phyloP scores from a whole-genome alignment of 768 basidiomycete species.

The Auriculariales sp. region DNA sequence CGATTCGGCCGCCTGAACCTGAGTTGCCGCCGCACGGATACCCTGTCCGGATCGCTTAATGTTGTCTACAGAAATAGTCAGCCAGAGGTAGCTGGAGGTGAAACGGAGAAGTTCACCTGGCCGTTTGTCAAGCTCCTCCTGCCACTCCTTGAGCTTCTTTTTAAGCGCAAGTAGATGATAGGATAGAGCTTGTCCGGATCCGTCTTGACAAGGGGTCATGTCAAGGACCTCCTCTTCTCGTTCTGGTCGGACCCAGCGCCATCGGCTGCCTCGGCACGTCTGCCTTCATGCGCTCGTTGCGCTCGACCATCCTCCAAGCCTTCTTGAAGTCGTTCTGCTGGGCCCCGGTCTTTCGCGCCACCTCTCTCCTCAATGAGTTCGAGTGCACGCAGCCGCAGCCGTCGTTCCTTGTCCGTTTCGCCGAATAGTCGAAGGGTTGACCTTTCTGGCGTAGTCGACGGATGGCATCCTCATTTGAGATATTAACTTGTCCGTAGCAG shows the following conservation, averaged over 20 bases:
- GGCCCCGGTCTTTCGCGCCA: slow-evolving; percentile 52
- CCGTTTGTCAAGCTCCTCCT: slow-evolving; percentile 83
- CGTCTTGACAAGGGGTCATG: slow-evolving; percentile 63
- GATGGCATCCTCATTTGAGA: slow-evolving; percentile 85
- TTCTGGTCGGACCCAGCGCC: slow-evolving; percentile 51
- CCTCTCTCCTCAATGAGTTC: slow-evolving; percentile 91
- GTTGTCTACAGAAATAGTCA: slow-evolving; percentile 35
- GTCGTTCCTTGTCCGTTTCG: slow-evolving; percentile 87
- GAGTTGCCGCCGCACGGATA: slow-evolving; percentile 86
- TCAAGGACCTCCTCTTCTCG: slow-evolving; percentile 50
- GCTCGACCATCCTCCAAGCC: slow-evolving; percentile 77
- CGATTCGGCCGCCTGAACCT: slow-evolving; percentile 91
- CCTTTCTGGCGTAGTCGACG: slow-evolving; percentile 81
- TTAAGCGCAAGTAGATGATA: slow-evolving; percentile 94
- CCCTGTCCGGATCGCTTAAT: slow-evolving; percentile 84
- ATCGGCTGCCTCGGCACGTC: slow-evolving; percentile 8
- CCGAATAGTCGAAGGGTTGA: slow-evolving; percentile 93
- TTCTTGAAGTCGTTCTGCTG: slow-evolving; percentile 87
- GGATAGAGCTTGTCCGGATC: slow-evolving; percentile 95
- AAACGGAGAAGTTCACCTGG: slow-evolving; percentile 50
- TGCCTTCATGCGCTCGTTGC: slow-evolving; percentile 36
- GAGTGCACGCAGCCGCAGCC: slow-evolving; percentile 77
- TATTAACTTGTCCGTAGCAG: slow-evolving; percentile 45
- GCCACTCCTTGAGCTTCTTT: slow-evolving; percentile 90
- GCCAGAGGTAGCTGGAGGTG: background rate